Base-by-base conservation (phyloP, 352 stramenopile species). In the Phytopythium chamaehyphon region DNA sequence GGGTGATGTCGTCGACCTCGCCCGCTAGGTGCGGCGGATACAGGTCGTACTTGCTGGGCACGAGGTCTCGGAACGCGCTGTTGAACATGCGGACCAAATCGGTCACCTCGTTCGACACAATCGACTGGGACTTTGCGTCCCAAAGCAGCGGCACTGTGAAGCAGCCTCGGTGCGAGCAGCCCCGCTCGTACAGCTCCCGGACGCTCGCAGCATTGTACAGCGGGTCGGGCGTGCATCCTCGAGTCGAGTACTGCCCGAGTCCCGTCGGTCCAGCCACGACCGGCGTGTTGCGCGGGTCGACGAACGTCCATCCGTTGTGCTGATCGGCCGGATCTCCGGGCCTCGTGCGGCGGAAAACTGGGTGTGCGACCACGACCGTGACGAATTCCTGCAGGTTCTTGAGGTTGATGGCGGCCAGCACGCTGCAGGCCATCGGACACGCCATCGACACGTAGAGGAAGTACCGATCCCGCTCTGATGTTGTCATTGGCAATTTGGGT, bases 371-470 rank as follows among this genome's bases (percentile, higher is more conserved):
- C 14, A 84, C 88, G n/a, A 96, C 51, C 6, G 69, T 79, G 58
- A 98, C 86, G 40, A 87, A 70, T 57, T 97, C 74, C 54, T 98
- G 67, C 22, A 98, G 69, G 15, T 89, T 90, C 64, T 98, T 98
- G 37, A 98, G 57, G 9, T 79, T 66, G 40, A 82, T 70, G n/a
- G 88, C 71, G 10, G 86, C 73, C 3, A 95, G 52, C 18, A 69
- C 73, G 19, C 61, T 55, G 39, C 59, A 64, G 2, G 66, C 63
- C 22, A 69, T 74, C 31, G 92, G 93, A 69, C 91, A 98, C 16
- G 88, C 88, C 43, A 86, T 73, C 19, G 80, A 81, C 11, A 97
- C 75, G 70, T 96, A 97, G 18, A 98, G 66, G 69, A 97, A 89
- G 62, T 98, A 77, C 40, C 62, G 63, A 28, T 56, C 57, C 24